Base-by-base conservation (phyloP, 2,329 filamentous ascomycete species). In the Colletotrichum viniferum region DNA sequence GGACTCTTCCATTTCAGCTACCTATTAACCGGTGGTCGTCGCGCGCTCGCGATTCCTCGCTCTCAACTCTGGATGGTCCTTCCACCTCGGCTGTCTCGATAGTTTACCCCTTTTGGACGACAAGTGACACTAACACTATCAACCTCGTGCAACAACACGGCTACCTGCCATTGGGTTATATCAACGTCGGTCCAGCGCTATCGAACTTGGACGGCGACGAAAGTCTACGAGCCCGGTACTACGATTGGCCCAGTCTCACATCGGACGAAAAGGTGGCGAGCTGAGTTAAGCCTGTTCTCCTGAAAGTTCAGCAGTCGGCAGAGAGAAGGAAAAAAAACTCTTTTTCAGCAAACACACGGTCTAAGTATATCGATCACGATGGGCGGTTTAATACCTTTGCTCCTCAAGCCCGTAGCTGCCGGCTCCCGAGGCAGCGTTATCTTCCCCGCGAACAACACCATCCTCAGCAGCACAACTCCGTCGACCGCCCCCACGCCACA, bases 321-420 rank as follows among this genome's bases (percentile, higher is more conserved):
- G n/a, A 21, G 43, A 21, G 21, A 43, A 18, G 18, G 9, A 6
- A 4, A 4, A 48, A 24, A 58, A 64, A 69, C 28, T 28, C 48
- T 68, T 30, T 52, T 52, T 56, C 36, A 56, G 24, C 52, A 67
- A 52, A 56, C 32, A 56, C 55, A 69, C 52, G 36, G 56, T 43
- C 55, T 71, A 56, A 24, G 16, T 38, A 21, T 66, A 52, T 52
- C 43, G n/a, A 52, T 64, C 76, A 75, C 64, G 48, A 84, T 84
- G 82, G 70, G 79, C 30, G 80, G 81, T 24, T 77, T 83, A 34
- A 83, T 83, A 71, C 82, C 82, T 36, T 79, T 84, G 36, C 77
- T 82, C 66, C 80, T 84, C 36, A 78, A 79, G 60, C 69, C 79
- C 26, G 76, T 75, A 9, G 71, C 77, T 14, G 69, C 65, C 18